phyloP scores from a whole-genome alignment of 768 basidiomycete genomes.

The Phaeotremella skinneri region DNA sequence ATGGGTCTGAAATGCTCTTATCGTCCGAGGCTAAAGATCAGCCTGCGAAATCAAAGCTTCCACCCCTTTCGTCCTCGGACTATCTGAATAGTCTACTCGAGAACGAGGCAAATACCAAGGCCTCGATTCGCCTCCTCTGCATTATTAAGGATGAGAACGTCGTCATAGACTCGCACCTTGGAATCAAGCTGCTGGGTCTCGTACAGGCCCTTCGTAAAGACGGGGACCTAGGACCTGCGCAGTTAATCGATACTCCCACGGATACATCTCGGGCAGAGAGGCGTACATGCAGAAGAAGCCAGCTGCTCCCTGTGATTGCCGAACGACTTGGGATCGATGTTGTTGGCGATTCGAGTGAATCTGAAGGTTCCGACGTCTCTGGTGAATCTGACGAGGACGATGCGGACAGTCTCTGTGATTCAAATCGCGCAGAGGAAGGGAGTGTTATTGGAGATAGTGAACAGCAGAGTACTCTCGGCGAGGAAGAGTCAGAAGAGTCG shows the following conservation, averaged over 20 bases:
- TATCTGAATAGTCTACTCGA: background rate
- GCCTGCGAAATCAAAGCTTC: no score
- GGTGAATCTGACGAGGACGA: no score
- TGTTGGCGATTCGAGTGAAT: no score
- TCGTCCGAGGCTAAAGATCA: no score
- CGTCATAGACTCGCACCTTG: constrained; percentile 24
- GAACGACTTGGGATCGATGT: background rate
- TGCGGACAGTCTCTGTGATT: no score
- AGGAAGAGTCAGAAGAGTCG: no score
- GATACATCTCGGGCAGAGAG: background rate
- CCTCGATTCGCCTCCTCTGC: constrained; percentile 16
- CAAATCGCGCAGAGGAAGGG: no score
- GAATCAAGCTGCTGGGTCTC: constrained; percentile 32
- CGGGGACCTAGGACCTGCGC: constrained; percentile 13
- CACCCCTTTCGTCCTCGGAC: background rate
- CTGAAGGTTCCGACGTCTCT: no score
- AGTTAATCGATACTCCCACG: background rate
- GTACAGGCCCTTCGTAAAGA: constrained; percentile 19
- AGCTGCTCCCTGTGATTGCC: background rate
- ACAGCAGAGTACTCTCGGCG: no score
- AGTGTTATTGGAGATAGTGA: no score
- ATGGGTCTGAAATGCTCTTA: no score
- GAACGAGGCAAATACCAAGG: constrained; percentile 12
- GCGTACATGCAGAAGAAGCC: background rate
- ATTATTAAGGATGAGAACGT: constrained; percentile 30